A percentile compares a stretch with the other conserved stretches of the same genome.
Conservation (phyloP, 352 stramenopile species). For the Aphanomyces astaci region DNA sequence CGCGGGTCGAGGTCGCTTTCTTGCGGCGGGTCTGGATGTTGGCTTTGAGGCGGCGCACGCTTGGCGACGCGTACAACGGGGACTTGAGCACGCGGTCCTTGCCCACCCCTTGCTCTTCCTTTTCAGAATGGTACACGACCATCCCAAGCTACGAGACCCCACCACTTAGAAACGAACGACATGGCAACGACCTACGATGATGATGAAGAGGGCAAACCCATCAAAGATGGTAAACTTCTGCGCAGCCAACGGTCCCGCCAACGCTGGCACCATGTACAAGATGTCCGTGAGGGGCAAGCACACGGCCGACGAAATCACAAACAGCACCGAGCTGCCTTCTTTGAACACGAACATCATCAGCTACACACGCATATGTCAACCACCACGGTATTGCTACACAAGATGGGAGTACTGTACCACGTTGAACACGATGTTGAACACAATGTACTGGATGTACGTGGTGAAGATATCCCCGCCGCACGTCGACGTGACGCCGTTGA, state of each 20-base stretch:
- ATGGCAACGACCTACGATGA: constrained; percentile 7
- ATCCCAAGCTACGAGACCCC: constrained; percentile 34
- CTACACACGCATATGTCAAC: neutral
- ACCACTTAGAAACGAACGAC: neutral
- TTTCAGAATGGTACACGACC: constrained; percentile 22
- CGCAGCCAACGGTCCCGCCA: constrained; percentile 13
- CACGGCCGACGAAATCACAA: constrained; percentile 27
- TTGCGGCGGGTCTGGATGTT: constrained; percentile 2
- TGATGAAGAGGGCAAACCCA: constrained; percentile 21
- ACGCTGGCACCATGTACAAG: constrained; percentile 18
- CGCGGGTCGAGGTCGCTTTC: neutral
- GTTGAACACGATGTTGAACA: constrained; percentile 26
- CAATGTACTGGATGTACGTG: constrained; percentile 23
- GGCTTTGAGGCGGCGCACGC: constrained; percentile 52
- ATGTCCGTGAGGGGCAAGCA: constrained; percentile 20
- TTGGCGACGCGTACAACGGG: constrained; percentile 16
- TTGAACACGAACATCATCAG: constrained; percentile 28
- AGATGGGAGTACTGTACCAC: constrained; percentile 18
- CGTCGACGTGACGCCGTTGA: constrained; percentile 20
- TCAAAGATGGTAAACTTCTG: constrained; percentile 24
- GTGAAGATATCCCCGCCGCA: constrained; percentile 21
- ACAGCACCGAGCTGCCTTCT: constrained; percentile 23
- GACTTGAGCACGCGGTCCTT: constrained; percentile 15
- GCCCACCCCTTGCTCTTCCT: constrained; percentile 13
- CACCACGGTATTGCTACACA: neutral